Evolutionary conservation across 306 rosid species (phyloP), one percentile per base, ranked within the genome.

Genomic region (Sindora glabra): DNA sequence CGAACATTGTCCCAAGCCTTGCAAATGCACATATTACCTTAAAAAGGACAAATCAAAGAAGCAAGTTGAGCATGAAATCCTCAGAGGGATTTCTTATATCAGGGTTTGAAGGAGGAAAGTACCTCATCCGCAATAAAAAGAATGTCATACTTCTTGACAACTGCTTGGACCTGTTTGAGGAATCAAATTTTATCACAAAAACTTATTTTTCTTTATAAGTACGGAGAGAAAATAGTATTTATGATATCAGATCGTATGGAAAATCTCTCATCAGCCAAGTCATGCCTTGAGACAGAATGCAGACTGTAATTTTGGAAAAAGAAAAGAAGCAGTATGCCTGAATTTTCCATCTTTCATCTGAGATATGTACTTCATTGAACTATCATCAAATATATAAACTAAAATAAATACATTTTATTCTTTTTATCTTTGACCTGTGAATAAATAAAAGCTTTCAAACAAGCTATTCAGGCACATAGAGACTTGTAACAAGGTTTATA

Each of bases 71-170:
- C 50, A 37, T 25, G 42, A 50, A 71, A 50, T 53, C 48, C 19
- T 66, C 16, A 40, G 23, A 59, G 45, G 11, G 56, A 65, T 10
- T 29, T 21, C 22, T 25, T 23, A 6, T n/a, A 17, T 46, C 12
- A 17, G 71, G 7, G 21, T 46, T 55, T 36, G 33, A 63, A 33
- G 62, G 13, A 48, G 33, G 16, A 30, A 15, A 41, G 30, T 67
- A 86, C 96, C 99, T 92, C 99, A 49, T 92, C 96, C 5, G 95
- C 96, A 71, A 92, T 89, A 52, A 92, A 80, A 69, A 92, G 96
- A 71, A 92, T 89, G 78, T 86, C 99, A 69, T 89, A 89, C 86
- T 92, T 89, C 84, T 89, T 92, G 65, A 92, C 67, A 14, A 92
- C 74, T 10, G 90, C 87, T 86, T 92, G 99, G 76, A 92, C 65